Conservation (phyloP, 2,329 filamentous ascomycete genomes). For the Massarina eburnea region DNA sequence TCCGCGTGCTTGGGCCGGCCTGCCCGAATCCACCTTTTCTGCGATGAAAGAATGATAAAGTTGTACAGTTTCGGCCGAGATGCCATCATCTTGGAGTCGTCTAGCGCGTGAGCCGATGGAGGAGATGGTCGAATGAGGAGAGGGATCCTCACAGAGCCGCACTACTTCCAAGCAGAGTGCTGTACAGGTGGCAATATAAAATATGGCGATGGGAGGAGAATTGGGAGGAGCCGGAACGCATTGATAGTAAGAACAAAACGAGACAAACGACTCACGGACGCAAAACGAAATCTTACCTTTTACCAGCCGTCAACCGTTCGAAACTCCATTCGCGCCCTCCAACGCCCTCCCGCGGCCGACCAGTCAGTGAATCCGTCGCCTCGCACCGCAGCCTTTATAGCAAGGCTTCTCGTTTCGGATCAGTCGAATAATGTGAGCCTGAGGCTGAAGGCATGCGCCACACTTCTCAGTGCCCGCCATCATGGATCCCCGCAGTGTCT, state of each 20-base stretch:
- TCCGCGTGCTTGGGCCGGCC: constrained; percentile 6
- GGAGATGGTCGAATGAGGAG: constrained; percentile 5
- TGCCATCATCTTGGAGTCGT: constrained; percentile 4
- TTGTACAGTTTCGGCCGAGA: constrained; percentile 4
- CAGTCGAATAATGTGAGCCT: constrained; percentile 3
- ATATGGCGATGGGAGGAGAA: constrained; percentile 7
- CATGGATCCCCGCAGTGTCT: constrained; percentile 10
- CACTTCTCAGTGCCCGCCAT: constrained; percentile 10
- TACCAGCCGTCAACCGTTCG: constrained; percentile 3
- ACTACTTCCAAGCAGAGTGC: constrained; percentile 6
- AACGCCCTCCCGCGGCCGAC: constrained; percentile 8
- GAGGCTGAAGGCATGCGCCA: constrained; percentile 19
- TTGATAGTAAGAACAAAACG: constrained; percentile 6
- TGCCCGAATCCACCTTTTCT: constrained; percentile 5
- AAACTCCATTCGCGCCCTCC: neutral
- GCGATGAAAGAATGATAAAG: constrained; percentile 2
- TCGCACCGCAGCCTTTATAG: constrained; percentile 7
- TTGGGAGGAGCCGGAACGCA: constrained; percentile 9
- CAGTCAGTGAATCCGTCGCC: constrained; percentile 17
- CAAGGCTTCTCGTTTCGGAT: neutral
- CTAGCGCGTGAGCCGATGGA: constrained; percentile 7
- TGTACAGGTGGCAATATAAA: constrained; percentile 11
- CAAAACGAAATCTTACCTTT: constrained; percentile 4
- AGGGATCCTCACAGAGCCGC: constrained; percentile 16
- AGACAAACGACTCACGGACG: constrained; percentile 14